These are phyloP conservation scores for Dictyophora rubrovolvata DNA, from an alignment of 768 basidiomycete genomes.

Conservation along the genomic window DNA sequence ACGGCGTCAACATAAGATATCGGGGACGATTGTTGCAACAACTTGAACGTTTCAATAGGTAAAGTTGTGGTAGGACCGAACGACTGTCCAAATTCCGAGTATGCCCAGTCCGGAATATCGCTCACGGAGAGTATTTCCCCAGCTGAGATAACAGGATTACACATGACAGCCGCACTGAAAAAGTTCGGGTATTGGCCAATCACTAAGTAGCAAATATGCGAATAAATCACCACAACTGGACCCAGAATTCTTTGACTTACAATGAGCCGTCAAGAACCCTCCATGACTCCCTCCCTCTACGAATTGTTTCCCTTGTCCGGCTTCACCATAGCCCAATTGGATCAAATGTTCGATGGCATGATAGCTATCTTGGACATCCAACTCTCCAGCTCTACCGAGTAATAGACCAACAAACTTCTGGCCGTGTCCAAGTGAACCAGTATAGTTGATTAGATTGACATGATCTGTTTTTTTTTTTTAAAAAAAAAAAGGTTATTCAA, in stretches of 20 bases:
- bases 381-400: constrained; percentile 47
- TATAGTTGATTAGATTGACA: constrained; percentile 54
- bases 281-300: constrained; percentile 63
- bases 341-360: constrained; percentile 43
- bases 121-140: constrained; percentile 40
- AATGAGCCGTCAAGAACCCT: constrained; percentile 50
- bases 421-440: constrained; percentile 50
- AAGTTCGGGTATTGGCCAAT: constrained; percentile 51
- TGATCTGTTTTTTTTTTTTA: constrained; percentile 33
- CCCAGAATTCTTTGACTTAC: constrained; percentile 28
- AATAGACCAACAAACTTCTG: constrained; percentile 46
- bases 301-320: constrained; percentile 41
- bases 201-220: constrained; percentile 28
- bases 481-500: neutral
- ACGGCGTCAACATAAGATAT: constrained; percentile 44
- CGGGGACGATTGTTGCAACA: constrained; percentile 43
- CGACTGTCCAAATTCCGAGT: constrained; percentile 29
- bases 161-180: constrained; percentile 52
- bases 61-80: constrained; percentile 30
- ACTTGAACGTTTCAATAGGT: constrained; percentile 32
- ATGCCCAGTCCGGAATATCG: constrained; percentile 64
- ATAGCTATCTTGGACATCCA: constrained; percentile 60
- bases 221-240: neutral
- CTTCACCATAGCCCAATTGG: constrained; percentile 35
- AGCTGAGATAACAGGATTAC: constrained; percentile 60